A percentile compares a stretch with the other conserved stretches of the same genome.
Conservation (phyloP, 1,139 yeast genomes). For the Lodderomyces theae region DNA sequence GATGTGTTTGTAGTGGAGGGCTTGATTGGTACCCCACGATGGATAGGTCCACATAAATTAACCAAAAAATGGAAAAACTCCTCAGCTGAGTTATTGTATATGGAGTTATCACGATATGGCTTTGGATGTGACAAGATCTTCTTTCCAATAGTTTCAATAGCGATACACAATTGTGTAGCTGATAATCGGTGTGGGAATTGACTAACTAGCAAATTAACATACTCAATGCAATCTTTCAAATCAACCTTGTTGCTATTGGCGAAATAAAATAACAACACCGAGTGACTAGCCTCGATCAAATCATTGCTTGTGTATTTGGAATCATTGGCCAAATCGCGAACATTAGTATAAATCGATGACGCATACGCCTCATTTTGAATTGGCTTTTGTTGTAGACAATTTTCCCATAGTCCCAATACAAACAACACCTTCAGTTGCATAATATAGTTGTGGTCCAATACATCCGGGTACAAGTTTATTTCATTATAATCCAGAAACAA, state of each 20-base stretch:
- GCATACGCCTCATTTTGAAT: slow-evolving; percentile 23
- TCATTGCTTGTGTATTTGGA: slow-evolving; percentile 28
- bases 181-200: slow-evolving; percentile 63
- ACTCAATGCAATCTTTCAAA: slow-evolving; percentile 30
- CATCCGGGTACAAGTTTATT: slow-evolving; percentile 35
- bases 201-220: slow-evolving; percentile 29
- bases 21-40: slow-evolving; percentile 28
- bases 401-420: slow-evolving; percentile 59
- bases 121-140: slow-evolving; percentile 47
- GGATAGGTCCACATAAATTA: slow-evolving; percentile 31
- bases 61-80: slow-evolving; percentile 43
- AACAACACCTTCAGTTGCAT: slow-evolving; percentile 53
- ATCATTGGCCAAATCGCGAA: slow-evolving; percentile 41
- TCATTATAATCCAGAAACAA: slow-evolving; percentile 42
- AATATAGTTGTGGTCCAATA: slow-evolving; percentile 30
- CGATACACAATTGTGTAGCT: slow-evolving; percentile 55
- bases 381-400: slow-evolving; percentile 40
- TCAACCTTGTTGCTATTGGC: slow-evolving; percentile 22
- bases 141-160: slow-evolving; percentile 56
- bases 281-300: slow-evolving; percentile 64
- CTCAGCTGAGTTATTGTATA: slow-evolving; percentile 28
- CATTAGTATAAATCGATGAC: slow-evolving; percentile 40
- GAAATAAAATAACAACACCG: slow-evolving; percentile 55
- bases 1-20: slow-evolving; percentile 13
- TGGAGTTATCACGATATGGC: slow-evolving; percentile 19